Base-by-base conservation (phyloP, 257 asterid genomes). In the Przewalskia tangutica region DNA sequence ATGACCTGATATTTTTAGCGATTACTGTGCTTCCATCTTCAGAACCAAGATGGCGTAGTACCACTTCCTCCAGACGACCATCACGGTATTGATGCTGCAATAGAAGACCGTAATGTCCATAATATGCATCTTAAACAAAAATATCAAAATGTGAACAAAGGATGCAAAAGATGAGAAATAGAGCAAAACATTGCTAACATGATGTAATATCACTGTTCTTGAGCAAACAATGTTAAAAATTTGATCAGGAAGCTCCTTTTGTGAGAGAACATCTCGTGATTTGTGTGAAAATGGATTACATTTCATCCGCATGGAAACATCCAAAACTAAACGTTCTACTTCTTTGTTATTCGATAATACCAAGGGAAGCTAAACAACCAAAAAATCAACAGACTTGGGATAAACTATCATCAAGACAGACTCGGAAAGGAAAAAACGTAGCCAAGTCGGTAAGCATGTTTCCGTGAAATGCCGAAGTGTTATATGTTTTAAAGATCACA, bases 61-160 rank as follows among this genome's bases (percentile, higher is more conserved):
- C 88, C 81, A 88, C 95, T 87, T 94, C 97, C 88, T 93, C 98
- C 81, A 90, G 86, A 86, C 88, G 95, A 56, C 97, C 98, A 90
- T 93, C 93, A 34, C 90, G 92, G 85, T 86, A 88, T 75, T 92
- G 93, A 87, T 94, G 98, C 97, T 94, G 93, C 84, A 80, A 87
- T 79, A 64, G 79, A 75, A 80, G 78, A 84, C 79, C 63, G 38
- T 77, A 46, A 48, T 73, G 60, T 73, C 44, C 23, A 73, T 23
- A 73, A 73, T 6, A 48, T 23, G 79, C 23, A 73, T 73, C 20
- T 73, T 73, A 23, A 48, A 3, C 44, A 48, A 46, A 46, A 18
- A 48, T 48, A 13, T 13, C 23, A 73, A 48, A 73, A 48, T 12
- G 40, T 73, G 44, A 73, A 73, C 23, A 12, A 71, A 46, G 58